phyloP scores from a whole-genome alignment of 169 alveolate genomes.

The Prorocentrum cordatum region DNA sequence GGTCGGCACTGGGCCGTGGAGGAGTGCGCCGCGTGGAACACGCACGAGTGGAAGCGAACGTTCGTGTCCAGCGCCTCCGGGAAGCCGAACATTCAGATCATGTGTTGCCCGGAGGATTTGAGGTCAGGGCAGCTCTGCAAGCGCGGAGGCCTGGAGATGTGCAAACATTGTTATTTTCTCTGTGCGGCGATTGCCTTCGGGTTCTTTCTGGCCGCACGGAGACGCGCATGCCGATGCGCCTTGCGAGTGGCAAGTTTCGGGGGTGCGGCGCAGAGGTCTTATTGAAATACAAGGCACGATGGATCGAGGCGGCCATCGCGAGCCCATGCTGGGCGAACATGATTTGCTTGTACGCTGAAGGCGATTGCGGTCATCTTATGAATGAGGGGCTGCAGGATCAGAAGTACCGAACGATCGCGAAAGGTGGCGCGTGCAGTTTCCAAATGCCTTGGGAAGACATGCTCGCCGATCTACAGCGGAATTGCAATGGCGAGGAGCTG shows the following conservation, averaged over 20 bases:
- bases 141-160: too few relatives aligned
- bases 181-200: too few relatives aligned
- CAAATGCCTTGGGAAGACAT: not conserved
- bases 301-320: not conserved
- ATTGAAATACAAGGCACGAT: not conserved
- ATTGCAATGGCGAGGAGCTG: not conserved
- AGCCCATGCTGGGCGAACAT: not conserved
- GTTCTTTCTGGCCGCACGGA: too few relatives aligned
- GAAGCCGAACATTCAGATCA: too few relatives aligned
- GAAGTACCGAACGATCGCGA: not conserved
- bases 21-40: too few relatives aligned
- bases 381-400: not conserved
- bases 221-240: not conserved
- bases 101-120: too few relatives aligned
- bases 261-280: not conserved
- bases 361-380: not conserved
- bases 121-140: too few relatives aligned
- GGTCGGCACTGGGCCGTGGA: too few relatives aligned
- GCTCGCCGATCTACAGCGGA: not conserved
- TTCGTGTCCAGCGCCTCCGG: too few relatives aligned
- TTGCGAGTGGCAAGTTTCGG: not conserved
- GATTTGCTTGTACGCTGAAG: not conserved
- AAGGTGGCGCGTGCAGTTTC: not conserved
- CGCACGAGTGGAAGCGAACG: too few relatives aligned
- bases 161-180: too few relatives aligned